Conservation (phyloP, 208 protist genomes). For the Leishmania martiniquensis region DNA sequence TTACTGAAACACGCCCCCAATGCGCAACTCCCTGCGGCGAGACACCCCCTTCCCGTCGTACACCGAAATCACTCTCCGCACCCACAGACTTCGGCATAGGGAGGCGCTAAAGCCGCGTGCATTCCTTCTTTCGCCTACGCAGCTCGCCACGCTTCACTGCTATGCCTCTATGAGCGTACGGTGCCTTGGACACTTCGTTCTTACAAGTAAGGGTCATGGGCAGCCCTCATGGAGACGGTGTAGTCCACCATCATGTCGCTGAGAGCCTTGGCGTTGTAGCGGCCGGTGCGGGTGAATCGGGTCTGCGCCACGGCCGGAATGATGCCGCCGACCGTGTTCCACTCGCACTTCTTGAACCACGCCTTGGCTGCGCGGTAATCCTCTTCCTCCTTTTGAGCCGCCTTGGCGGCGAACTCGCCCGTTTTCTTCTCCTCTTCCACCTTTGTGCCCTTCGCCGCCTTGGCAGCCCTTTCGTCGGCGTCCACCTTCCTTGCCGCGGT, state of each 20-base stretch:
- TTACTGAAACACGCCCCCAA: background rate
- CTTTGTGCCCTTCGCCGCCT: slow-evolving; percentile 3
- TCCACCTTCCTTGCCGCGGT: slow-evolving; percentile 19
- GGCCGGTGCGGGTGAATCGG: slow-evolving; percentile 38
- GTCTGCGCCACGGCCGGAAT: slow-evolving; percentile 21
- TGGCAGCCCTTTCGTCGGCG: slow-evolving; percentile 17
- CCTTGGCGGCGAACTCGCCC: slow-evolving; percentile 6
- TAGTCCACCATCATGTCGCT: slow-evolving; percentile 45
- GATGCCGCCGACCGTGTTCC: slow-evolving; percentile 33
- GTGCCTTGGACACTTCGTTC: background rate
- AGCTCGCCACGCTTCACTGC: background rate
- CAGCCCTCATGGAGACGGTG: slow-evolving; percentile 26
- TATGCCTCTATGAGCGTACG: background rate
- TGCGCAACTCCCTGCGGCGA: background rate
- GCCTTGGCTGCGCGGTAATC: slow-evolving; percentile 23
- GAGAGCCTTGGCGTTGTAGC: slow-evolving; percentile 46
- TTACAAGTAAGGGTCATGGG: background rate
- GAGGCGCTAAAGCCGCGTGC: background rate
- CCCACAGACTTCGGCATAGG: background rate
- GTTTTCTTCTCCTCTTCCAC: background rate
- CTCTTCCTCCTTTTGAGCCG: slow-evolving; percentile 30
- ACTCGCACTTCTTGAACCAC: slow-evolving; percentile 40
- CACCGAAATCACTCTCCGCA: too few relatives aligned
- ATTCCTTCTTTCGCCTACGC: background rate
- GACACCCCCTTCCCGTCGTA: background rate